phyloP scores from a whole-genome alignment of 495 filamentous ascomycete species.

The Lasiosphaeria hispida region DNA sequence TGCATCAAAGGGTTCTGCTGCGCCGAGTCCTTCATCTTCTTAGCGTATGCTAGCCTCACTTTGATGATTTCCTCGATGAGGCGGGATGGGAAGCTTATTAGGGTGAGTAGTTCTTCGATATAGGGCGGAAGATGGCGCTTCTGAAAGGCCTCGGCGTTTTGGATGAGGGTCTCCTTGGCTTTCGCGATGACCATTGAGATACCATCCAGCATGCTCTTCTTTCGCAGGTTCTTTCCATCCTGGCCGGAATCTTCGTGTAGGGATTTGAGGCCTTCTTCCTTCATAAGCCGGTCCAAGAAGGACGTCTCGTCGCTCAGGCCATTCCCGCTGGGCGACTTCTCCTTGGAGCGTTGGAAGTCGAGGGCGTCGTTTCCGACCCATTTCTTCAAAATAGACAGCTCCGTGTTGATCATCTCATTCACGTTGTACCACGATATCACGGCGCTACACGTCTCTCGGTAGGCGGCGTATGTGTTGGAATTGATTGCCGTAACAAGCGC shows the following conservation, averaged over 20 bases:
- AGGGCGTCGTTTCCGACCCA: slow-evolving; percentile 97
- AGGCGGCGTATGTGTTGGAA: slow-evolving; percentile 68
- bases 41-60: slow-evolving; percentile 86
- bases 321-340: slow-evolving; percentile 52
- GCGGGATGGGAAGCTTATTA: slow-evolving; percentile 95
- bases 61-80: slow-evolving; percentile 96
- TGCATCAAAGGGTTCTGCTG: slow-evolving; percentile 86
- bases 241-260: slow-evolving; percentile 68
- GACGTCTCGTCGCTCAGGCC: slow-evolving; percentile 83
- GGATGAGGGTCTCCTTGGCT: slow-evolving; percentile 87
- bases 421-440: slow-evolving; percentile 96
- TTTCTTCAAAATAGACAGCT: slow-evolving; percentile 81
- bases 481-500: slow-evolving; percentile 71
- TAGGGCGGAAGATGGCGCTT: slow-evolving; percentile 93
- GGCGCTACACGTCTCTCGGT: slow-evolving; percentile 75
- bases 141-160: slow-evolving; percentile 79
- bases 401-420: slow-evolving; percentile 94
- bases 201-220: slow-evolving; percentile 81
- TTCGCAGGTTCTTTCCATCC: slow-evolving; percentile 35
- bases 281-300: slow-evolving; percentile 96
- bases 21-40: slow-evolving; percentile 85
- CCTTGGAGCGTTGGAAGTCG: slow-evolving; percentile 72
- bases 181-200: slow-evolving; percentile 84
- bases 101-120: slow-evolving; percentile 89
- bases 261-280: slow-evolving; percentile 91